Evolutionary conservation across 1,139 yeast species (phyloP).

Genomic region (Geotrichum aggregatum): DNA sequence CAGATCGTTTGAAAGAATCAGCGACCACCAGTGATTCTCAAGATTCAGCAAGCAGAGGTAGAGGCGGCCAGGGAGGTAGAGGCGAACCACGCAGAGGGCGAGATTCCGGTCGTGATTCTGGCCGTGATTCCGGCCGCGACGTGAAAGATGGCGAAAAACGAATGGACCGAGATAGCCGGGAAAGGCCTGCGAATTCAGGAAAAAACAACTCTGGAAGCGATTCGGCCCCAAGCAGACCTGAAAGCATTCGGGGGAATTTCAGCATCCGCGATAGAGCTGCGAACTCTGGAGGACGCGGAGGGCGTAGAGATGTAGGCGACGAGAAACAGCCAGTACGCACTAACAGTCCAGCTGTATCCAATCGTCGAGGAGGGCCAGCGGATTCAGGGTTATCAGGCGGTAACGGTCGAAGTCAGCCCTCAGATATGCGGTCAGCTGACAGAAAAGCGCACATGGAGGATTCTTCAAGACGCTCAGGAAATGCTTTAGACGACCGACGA

Average conservation of each 20-base stretch:
- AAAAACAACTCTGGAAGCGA: conserved; percentile 17
- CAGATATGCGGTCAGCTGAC: conserved; percentile 7
- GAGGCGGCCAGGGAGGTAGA: conserved; percentile 3
- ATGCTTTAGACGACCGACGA: neutral
- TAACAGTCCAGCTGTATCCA: neutral
- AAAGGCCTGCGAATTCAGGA: conserved; percentile 9
- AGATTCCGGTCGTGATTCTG: conserved; percentile 1
- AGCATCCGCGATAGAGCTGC: conserved; percentile 5
- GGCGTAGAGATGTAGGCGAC: conserved; percentile 11
- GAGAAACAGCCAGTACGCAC: neutral
- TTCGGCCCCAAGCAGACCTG: conserved; percentile 18
- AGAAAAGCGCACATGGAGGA: conserved; percentile 9
- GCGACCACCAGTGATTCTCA: neutral
- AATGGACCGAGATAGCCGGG: conserved; percentile 3
- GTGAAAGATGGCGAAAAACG: conserved; percentile 5
- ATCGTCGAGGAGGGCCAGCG: conserved; percentile 1
- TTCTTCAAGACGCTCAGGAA: neutral
- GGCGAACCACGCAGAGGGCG: conserved; percentile 11
- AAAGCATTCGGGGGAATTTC: conserved; percentile 10
- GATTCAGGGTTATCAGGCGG: neutral
- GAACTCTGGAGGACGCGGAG: conserved; percentile 1
- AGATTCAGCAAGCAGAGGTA: neutral
- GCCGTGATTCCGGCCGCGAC: conserved; percentile 21
- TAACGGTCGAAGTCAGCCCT: neutral
- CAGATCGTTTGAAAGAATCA: conserved; percentile 3